Conservation (phyloP, 176 grass and related monocot species). For the Coix lacrymajobi region DNA sequence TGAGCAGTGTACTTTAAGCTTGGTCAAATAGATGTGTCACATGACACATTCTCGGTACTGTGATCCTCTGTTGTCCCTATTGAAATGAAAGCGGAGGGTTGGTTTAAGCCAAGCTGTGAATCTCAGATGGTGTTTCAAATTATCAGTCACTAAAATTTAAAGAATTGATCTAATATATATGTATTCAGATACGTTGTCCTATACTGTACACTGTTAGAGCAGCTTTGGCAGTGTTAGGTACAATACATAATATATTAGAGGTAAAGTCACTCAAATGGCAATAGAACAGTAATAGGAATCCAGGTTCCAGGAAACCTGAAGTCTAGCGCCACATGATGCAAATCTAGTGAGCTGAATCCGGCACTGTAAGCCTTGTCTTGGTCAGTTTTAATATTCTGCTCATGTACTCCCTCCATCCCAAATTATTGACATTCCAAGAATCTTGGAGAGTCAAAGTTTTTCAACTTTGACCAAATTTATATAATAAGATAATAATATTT, state of each 20-base stretch:
- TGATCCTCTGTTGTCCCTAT: constrained; percentile 16
- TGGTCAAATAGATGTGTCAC: constrained; percentile 19
- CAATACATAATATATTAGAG: background rate
- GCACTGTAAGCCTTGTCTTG: background rate
- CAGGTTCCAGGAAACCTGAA: background rate
- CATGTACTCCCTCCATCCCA: no score
- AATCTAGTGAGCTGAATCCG: constrained; percentile 18
- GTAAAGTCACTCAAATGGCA: background rate
- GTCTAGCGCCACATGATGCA: background rate
- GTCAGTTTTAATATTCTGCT: background rate
- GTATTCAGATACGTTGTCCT: background rate
- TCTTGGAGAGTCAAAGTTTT: no score
- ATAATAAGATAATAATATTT: no score
- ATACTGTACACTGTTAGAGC: background rate
- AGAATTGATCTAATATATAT: background rate
- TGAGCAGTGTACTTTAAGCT: background rate
- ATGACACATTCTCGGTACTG: background rate
- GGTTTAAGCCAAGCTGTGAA: background rate
- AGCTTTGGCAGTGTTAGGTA: background rate
- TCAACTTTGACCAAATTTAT: no score
- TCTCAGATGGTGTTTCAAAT: background rate
- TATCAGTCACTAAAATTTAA: background rate
- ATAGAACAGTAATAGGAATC: background rate
- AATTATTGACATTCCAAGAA: no score
- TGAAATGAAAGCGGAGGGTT: background rate